Percentiles rank a stretch among this genome's conserved stretches.
Conservation (phyloP, 768 basidiomycete species). For the Scleroderma bovista region DNA sequence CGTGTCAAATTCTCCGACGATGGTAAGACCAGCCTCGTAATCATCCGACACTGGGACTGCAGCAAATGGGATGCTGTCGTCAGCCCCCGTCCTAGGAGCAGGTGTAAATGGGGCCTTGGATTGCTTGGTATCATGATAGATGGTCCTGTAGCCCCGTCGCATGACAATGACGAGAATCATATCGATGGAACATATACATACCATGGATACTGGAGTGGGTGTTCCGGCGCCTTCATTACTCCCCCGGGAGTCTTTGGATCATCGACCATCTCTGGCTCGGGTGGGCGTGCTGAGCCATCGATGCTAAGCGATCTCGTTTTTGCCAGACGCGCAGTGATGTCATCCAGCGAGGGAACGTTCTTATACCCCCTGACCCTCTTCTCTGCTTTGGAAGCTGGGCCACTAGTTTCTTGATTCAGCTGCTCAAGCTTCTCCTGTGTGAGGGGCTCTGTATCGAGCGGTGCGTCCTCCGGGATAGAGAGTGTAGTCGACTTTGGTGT, state of each 20-base stretch:
- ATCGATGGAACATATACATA: slow-evolving; percentile 25
- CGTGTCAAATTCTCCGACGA: slow-evolving; percentile 86
- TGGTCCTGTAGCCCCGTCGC: slow-evolving; percentile 51
- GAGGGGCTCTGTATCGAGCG: slow-evolving; percentile 39
- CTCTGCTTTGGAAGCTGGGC: slow-evolving; percentile 24
- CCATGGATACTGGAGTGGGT: slow-evolving; percentile 83
- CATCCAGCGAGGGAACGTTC: slow-evolving; percentile 82
- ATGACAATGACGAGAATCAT: background rate
- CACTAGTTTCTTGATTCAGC: slow-evolving; percentile 48
- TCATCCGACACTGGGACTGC: slow-evolving; percentile 59
- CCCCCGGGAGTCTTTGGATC: slow-evolving; percentile 80
- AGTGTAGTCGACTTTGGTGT: slow-evolving; percentile 38
- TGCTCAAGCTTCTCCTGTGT: slow-evolving; percentile 64
- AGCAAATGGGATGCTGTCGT: slow-evolving; percentile 27
- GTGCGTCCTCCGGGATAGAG: slow-evolving; percentile 32
- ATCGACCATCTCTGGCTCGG: slow-evolving; percentile 73
- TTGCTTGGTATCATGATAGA: slow-evolving; percentile 82
- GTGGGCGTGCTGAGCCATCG: slow-evolving; percentile 60
- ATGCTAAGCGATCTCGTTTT: slow-evolving; percentile 58
- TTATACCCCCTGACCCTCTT: slow-evolving; percentile 63
- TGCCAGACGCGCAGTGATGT: slow-evolving; percentile 75
- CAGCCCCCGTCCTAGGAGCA: slow-evolving; percentile 24
- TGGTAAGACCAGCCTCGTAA: slow-evolving; percentile 82
- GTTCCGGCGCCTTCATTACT: slow-evolving; percentile 64
- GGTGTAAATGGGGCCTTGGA: slow-evolving; percentile 58